Percentiles rank a stretch among this genome's conserved stretches.
Conservation (phyloP, 345 rosid species). For the Theobroma cacao region DNA sequence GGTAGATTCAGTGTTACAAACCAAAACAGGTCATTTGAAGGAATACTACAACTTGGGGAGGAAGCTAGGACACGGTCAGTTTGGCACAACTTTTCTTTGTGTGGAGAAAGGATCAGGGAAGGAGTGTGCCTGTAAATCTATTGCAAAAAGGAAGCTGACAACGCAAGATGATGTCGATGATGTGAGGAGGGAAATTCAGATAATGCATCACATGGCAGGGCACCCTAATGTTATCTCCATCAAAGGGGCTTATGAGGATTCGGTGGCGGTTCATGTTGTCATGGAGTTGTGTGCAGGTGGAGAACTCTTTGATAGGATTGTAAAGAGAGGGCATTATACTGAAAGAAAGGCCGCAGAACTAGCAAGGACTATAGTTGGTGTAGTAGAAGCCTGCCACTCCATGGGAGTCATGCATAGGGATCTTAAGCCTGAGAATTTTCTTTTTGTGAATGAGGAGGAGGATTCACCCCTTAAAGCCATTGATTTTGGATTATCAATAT, state of each 20-base stretch:
- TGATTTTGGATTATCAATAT: slow-evolving; percentile 79
- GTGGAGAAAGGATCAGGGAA: slow-evolving; percentile 67
- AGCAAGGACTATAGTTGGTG: slow-evolving; percentile 66
- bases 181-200: slow-evolving; percentile 88
- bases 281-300: slow-evolving; percentile 95
- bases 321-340: slow-evolving; percentile 72
- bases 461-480: slow-evolving; percentile 82
- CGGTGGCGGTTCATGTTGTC: slow-evolving; percentile 82
- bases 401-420: slow-evolving; percentile 84
- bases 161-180: slow-evolving; percentile 73
- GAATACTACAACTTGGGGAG: slow-evolving; percentile 62
- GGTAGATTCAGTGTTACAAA: slow-evolving; percentile 54
- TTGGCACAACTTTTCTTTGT: slow-evolving; percentile 83
- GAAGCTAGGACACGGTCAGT: slow-evolving; percentile 88
- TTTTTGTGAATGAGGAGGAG: slow-evolving; percentile 58
- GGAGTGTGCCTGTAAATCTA: slow-evolving; percentile 88
- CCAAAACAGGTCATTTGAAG: slow-evolving; percentile 63
- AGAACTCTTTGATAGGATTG: slow-evolving; percentile 86
- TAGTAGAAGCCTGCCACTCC: slow-evolving; percentile 72
- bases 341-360: slow-evolving; percentile 75
- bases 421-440: slow-evolving; percentile 88
- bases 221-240: slow-evolving; percentile 68
- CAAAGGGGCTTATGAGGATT: slow-evolving; percentile 84
- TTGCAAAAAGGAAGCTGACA: slow-evolving; percentile 72
- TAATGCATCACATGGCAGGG: slow-evolving; percentile 81